Evolutionary conservation across 495 filamentous ascomycete genomes (phyloP).

Genomic region (Podospora comata): DNA sequence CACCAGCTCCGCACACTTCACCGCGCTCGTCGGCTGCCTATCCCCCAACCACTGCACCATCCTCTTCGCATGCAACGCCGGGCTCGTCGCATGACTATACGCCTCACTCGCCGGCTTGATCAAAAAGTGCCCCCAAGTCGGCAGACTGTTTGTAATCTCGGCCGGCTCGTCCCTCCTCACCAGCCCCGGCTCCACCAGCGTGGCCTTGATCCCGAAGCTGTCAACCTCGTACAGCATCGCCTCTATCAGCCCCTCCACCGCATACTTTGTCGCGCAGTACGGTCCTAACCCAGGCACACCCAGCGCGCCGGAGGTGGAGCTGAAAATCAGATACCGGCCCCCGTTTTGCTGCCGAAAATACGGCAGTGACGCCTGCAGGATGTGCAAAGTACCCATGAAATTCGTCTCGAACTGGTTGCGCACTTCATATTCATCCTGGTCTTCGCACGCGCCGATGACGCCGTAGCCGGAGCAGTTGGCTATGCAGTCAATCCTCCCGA

Average conservation of each 20-base stretch:
- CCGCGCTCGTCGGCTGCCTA: conserved; percentile 84
- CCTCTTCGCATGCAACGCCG: conserved; percentile 82
- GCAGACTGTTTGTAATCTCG: conserved; percentile 51
- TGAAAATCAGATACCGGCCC: conserved; percentile 90
- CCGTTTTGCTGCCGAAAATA: conserved; percentile 75
- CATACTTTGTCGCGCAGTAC: conserved; percentile 95
- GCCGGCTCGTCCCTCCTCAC: conserved; percentile 71
- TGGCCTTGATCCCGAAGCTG: conserved; percentile 85
- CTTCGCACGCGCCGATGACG: conserved; percentile 92
- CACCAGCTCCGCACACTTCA: conserved; percentile 91
- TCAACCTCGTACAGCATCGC: conserved; percentile 94
- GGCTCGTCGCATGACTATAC: conserved; percentile 71
- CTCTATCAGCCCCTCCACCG: conserved; percentile 91
- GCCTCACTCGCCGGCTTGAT: conserved; percentile 81
- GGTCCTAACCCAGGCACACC: conserved; percentile 90
- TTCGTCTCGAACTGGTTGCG: conserved; percentile 97
- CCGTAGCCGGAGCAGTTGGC: conserved; percentile 91
- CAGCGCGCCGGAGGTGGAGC: conserved; percentile 80
- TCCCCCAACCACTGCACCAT: conserved; percentile 97
- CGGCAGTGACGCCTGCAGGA: conserved; percentile 82
- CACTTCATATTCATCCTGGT: conserved; percentile 92
- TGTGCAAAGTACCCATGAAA: conserved; percentile 89
- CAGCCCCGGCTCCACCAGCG: conserved; percentile 86
- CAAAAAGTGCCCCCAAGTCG: conserved; percentile 85
- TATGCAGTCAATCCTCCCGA: conserved; percentile 82